A percentile compares a stretch with the other conserved stretches of the same genome.
Conservation (phyloP, 371 early-diverging fungal species). For the Mucor saturninus region DNA sequence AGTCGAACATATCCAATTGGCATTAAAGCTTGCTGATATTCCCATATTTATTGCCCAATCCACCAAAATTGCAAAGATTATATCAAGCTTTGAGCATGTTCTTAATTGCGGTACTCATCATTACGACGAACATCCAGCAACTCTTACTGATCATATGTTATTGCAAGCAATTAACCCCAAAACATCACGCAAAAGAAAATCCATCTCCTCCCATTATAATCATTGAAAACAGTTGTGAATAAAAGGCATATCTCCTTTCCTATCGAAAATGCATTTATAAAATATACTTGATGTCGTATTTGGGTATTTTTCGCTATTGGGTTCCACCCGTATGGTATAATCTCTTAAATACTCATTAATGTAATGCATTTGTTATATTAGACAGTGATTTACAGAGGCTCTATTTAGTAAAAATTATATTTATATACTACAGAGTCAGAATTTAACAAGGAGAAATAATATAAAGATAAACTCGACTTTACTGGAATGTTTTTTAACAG, state of each 20-base stretch:
- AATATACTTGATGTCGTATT: background rate
- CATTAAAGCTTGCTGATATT: conserved; percentile 21
- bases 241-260: background rate
- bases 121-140: conserved; percentile 20
- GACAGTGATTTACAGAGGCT: too few species aligned
- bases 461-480: too few species aligned
- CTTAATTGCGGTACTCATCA: conserved; percentile 22
- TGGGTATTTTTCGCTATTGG: too few species aligned
- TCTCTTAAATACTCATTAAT: too few species aligned
- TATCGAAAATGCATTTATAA: background rate
- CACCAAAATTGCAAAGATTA: conserved; percentile 24
- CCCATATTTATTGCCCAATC: conserved; percentile 29
- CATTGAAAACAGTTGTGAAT: background rate
- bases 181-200: conserved; percentile 31
- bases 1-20: conserved; percentile 28
- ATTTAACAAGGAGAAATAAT: too few species aligned
- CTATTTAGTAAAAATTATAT: too few species aligned
- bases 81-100: conserved; percentile 27
- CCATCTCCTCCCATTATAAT: conserved; percentile 9
- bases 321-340: too few species aligned
- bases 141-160: conserved; percentile 18
- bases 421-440: too few species aligned
- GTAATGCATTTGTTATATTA: too few species aligned
- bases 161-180: conserved; percentile 10
- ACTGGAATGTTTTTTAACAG: too few species aligned